Evolutionary conservation across 305 asterid species (phyloP), one percentile per base, ranked within the genome.

Genomic region (Solanum chacoense): DNA sequence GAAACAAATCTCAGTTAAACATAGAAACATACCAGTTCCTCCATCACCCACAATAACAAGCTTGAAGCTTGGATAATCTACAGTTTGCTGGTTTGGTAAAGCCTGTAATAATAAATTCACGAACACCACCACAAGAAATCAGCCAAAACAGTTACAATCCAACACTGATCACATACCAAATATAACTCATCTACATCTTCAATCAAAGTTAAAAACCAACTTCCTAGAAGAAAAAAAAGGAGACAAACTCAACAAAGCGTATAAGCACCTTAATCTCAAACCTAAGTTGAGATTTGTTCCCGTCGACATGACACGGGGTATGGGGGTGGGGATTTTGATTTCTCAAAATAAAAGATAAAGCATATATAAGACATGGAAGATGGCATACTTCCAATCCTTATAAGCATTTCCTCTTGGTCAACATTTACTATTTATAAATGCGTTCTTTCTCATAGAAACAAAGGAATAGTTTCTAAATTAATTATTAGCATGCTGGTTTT

Each of bases 31-130:
- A 88, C 90, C 88, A 31, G 90, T 84, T 84, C 88, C 90, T 42
- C 90, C 90, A 84, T 88, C 90, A 1, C 90, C 90, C 36, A 88
- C 90, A 45, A 88, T 88, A 11, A 88, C 90, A 50, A 88, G 90
- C 90, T 88, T 88, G 84, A 84, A 88, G 77, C 90, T 88, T 8
- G 90, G 88, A 45, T 84, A 88, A 50, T 88, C 88, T 8, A 84
- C 90, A 32, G 90, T 84, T 80, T 88, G 90, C 20, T 88, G 90
- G 59, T 88, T 83, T 3, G 90, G 90, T 71, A 88, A 28, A 65
- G 90, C 90, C 90, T 88, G 84, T 24, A 29, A 8, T 16, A 78
- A 80, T 14, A 24, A 11, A 80, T 42, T 42, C 28, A 80, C 10
- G 1, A 78, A 78, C 20, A 78, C 11, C 85, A 45, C 10, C 63